Evolutionary conservation across 108 stramenopile genomes (phyloP).

Genomic region (Mayamaea pseudoterrestris): DNA sequence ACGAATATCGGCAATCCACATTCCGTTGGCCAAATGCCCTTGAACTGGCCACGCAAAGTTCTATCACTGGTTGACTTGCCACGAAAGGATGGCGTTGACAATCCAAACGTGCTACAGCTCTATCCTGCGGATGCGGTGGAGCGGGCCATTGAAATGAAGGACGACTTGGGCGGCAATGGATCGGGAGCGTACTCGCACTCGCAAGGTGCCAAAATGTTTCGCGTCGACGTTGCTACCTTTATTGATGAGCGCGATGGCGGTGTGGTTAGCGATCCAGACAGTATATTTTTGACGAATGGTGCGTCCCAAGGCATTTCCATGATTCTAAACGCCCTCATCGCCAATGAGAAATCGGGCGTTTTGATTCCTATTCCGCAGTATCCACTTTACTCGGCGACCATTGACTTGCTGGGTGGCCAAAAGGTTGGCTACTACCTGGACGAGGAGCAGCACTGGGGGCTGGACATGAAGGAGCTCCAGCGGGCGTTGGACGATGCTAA

Average conservation of each 20-base stretch:
- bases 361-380: constrained; percentile 97
- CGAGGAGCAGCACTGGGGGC: constrained; percentile 74
- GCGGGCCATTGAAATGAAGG: constrained; percentile 40
- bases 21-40: constrained; percentile 74
- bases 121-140: constrained; percentile 62
- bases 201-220: constrained; percentile 62
- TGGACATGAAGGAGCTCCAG: constrained; percentile 64
- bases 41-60: constrained; percentile 86
- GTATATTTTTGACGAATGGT: constrained; percentile 93
- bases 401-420: constrained; percentile 72
- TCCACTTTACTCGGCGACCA: constrained; percentile 88
- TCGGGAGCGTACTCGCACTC: constrained; percentile 76
- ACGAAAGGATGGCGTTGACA: constrained; percentile 48
- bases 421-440: constrained; percentile 87
- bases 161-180: constrained; percentile 38
- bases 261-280: constrained; percentile 47
- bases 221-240: constrained; percentile 76
- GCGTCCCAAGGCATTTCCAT: constrained; percentile 79
- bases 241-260: constrained; percentile 65
- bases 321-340: constrained; percentile 63
- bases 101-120: constrained; percentile 36
- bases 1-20: constrained; percentile 98
- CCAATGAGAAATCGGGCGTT: constrained; percentile 28
- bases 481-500: constrained; percentile 50
- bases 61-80: constrained; percentile 67